phyloP scores from a whole-genome alignment of 805 yeast genomes.

The Pichia nanzhaoensis region DNA sequence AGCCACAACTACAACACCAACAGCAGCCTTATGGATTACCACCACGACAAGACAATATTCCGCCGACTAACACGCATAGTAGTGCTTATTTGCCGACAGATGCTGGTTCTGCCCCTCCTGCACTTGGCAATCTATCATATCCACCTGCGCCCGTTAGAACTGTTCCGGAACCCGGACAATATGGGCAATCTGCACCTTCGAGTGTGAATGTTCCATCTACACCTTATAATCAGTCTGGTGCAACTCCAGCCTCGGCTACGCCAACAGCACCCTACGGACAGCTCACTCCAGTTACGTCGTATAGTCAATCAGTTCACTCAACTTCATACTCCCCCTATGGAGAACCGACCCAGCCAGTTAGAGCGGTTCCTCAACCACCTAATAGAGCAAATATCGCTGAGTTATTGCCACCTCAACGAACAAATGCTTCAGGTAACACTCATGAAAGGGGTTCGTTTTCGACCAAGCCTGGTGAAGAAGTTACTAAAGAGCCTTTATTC shows the following conservation, averaged over 20 bases:
- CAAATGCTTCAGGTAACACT: constrained; percentile 1
- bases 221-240: too few species aligned
- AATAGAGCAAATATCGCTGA: not conserved
- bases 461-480: constrained; percentile 14
- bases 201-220: too few species aligned
- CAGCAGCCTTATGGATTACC: not conserved
- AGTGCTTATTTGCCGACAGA: not conserved
- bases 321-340: too few species aligned
- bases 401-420: constrained; percentile 3
- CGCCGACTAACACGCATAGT: too few species aligned
- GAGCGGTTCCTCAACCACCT: constrained; percentile 4
- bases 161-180: not conserved
- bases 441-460: constrained; percentile 11
- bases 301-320: too few species aligned
- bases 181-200: constrained; percentile 8
- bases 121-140: not conserved
- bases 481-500: constrained; percentile 25
- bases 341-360: too few species aligned
- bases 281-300: too few species aligned
- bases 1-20: not conserved
- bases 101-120: too few species aligned
- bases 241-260: too few species aligned
- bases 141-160: not conserved
- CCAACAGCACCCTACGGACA: too few species aligned
- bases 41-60: not conserved